A percentile compares a stretch with the other conserved stretches of the same genome.
Evolutionary conservation across 345 rosid species (phyloP).

Genomic region (Streptanthus diversifolius): DNA sequence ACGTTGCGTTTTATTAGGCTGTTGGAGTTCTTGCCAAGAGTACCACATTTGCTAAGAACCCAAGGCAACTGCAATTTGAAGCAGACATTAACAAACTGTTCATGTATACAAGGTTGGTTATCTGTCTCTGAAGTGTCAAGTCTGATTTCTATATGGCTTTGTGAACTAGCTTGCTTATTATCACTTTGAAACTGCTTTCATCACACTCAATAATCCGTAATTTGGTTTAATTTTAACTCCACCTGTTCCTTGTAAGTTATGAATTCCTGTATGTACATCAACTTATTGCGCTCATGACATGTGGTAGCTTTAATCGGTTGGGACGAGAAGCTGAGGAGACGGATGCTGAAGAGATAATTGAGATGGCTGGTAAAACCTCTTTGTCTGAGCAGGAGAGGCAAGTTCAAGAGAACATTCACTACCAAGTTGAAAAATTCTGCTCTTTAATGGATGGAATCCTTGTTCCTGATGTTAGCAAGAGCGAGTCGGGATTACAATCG

Average conservation of each 20-base stretch:
- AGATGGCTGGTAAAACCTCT: constrained; percentile 75
- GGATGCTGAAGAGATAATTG: constrained; percentile 82
- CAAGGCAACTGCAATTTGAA: constrained; percentile 82
- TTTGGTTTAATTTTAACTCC: not conserved
- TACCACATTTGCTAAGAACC: constrained; percentile 66
- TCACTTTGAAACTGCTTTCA: not conserved
- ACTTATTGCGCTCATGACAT: not conserved
- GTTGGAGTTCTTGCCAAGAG: constrained; percentile 69
- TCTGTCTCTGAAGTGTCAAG: not conserved
- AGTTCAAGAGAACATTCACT: constrained; percentile 78
- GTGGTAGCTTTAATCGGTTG: constrained; percentile 68
- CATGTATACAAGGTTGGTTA: constrained; percentile 67
- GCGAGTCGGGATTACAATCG: constrained; percentile 10
- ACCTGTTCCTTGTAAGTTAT: not conserved
- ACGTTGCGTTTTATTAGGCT: constrained; percentile 44
- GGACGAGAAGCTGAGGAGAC: constrained; percentile 72
- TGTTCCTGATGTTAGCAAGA: constrained; percentile 40
- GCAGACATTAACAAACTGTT: constrained; percentile 78
- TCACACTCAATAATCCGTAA: not conserved
- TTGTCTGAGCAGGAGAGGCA: constrained; percentile 71
- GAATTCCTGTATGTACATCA: not conserved
- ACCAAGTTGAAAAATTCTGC: constrained; percentile 61
- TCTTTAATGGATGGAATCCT: constrained; percentile 66
- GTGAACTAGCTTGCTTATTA: not conserved
- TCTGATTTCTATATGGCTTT: not conserved